phyloP scores from a whole-genome alignment of 75 land plant species.

The Chamaecyparis obtusa region DNA sequence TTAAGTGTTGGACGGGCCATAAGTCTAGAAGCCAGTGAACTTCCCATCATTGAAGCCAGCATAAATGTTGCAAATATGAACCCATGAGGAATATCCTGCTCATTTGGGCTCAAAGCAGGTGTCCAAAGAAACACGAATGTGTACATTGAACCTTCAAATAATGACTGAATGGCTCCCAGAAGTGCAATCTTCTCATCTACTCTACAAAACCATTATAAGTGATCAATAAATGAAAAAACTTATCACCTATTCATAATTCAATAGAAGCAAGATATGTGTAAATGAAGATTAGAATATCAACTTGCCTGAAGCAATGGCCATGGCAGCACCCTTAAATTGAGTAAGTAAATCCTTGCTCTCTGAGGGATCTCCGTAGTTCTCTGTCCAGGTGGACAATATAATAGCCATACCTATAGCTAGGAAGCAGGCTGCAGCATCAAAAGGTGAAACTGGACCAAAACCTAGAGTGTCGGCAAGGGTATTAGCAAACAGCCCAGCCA shows the following conservation, averaged over 20 bases:
- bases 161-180: conserved; percentile 94
- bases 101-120: conserved; percentile 91
- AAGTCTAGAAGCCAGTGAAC: conserved; percentile 85
- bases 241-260: neutral
- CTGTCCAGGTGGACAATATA: conserved; percentile 80
- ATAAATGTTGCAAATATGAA: conserved; percentile 98
- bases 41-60: conserved; percentile 97
- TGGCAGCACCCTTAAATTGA: conserved; percentile 84
- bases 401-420: conserved; percentile 92
- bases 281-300: neutral
- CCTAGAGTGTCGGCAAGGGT: conserved; percentile 68
- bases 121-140: conserved; percentile 99
- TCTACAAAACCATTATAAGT: neutral
- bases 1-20: conserved; percentile 60
- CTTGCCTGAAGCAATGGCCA: conserved; percentile 93
- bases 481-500: conserved; percentile 89
- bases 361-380: conserved; percentile 93
- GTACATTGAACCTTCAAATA: conserved; percentile 99
- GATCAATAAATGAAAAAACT: neutral
- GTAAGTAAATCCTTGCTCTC: conserved; percentile 78
- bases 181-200: conserved; percentile 97
- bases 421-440: conserved; percentile 91
- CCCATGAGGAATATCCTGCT: conserved; percentile 96
- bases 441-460: conserved; percentile 94
- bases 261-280: conserved; percentile 4